Percentiles rank a stretch among this genome's conserved stretches.
Conservation (phyloP, 441 rosid species). For the Hypseocharis bilobata region DNA sequence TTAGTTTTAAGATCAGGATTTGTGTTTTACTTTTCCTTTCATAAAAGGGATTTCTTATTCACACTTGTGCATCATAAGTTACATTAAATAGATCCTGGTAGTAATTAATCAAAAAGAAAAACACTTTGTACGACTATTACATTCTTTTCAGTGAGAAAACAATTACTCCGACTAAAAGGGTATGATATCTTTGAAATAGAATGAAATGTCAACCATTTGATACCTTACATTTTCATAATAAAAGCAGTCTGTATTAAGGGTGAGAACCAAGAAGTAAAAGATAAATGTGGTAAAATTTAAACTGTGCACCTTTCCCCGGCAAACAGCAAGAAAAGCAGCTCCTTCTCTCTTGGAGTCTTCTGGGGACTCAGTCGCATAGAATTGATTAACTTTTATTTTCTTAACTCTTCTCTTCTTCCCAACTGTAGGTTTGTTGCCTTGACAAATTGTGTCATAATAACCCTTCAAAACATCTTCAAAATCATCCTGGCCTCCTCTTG, state of each 20-base stretch:
- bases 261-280: neutral
- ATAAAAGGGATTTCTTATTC: neutral
- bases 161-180: neutral
- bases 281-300: constrained; percentile 12
- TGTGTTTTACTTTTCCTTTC: neutral
- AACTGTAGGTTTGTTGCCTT: constrained; percentile 29
- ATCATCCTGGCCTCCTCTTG: constrained; percentile 80
- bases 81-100: neutral
- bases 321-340: constrained; percentile 92
- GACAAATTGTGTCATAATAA: constrained; percentile 52
- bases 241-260: neutral
- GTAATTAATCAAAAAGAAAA: neutral
- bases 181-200: neutral
- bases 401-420: constrained; percentile 50
- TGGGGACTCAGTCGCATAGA: constrained; percentile 28
- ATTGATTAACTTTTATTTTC: constrained; percentile 34
- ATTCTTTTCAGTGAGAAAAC: neutral
- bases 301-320: constrained; percentile 72
- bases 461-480: constrained; percentile 68
- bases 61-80: neutral
- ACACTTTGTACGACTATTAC: neutral
- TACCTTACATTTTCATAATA: neutral
- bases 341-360: constrained; percentile 42
- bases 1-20: neutral
- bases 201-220: neutral